These are phyloP conservation scores for Ogataea ganodermae DNA, from an alignment of 805 yeast genomes.

Conservation along the genomic window DNA sequence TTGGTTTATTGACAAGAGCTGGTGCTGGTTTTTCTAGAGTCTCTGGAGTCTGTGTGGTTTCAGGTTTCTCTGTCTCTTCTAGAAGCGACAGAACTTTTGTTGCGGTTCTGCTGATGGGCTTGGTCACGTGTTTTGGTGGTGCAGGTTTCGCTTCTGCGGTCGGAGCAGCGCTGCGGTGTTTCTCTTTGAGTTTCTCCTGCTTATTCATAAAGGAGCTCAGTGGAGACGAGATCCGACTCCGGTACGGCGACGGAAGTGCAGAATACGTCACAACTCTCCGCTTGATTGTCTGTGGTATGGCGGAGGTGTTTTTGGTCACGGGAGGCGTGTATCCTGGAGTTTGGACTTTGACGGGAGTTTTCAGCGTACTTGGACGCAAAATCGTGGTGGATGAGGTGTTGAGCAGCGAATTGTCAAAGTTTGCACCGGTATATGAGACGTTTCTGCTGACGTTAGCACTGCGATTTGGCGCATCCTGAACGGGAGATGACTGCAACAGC, in stretches of 20 bases:
- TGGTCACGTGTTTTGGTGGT: conserved; percentile 1
- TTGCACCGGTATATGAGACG: background rate
- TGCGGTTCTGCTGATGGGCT: conserved; percentile 30
- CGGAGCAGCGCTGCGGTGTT: background rate
- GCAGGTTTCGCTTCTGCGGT: conserved; percentile 11
- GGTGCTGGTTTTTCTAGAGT: background rate
- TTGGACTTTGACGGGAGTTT: conserved; percentile 26
- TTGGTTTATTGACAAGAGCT: background rate
- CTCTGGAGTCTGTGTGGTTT: background rate
- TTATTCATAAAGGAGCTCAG: conserved; percentile 26
- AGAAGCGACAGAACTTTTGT: conserved; percentile 25
- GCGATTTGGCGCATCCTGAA: background rate
- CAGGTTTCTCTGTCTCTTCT: conserved; percentile 11
- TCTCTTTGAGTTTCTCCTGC: conserved; percentile 13
- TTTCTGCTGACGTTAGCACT: background rate
- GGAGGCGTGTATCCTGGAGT: conserved; percentile 31
- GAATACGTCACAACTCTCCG: conserved; percentile 33
- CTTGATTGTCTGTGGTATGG: conserved; percentile 24
- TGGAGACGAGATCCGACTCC: conserved; percentile 32
- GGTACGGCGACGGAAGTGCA: conserved; percentile 30
- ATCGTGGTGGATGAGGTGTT: conserved; percentile 22
- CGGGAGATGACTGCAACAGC: conserved; percentile 13
- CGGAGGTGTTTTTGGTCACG: conserved; percentile 16
- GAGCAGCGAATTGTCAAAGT: conserved; percentile 18
- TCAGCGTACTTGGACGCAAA: conserved; percentile 27